These are phyloP conservation scores for Dendrocalamus latiflorus DNA, from an alignment of 202 grass and related monocot species.

Conservation along the genomic window DNA sequence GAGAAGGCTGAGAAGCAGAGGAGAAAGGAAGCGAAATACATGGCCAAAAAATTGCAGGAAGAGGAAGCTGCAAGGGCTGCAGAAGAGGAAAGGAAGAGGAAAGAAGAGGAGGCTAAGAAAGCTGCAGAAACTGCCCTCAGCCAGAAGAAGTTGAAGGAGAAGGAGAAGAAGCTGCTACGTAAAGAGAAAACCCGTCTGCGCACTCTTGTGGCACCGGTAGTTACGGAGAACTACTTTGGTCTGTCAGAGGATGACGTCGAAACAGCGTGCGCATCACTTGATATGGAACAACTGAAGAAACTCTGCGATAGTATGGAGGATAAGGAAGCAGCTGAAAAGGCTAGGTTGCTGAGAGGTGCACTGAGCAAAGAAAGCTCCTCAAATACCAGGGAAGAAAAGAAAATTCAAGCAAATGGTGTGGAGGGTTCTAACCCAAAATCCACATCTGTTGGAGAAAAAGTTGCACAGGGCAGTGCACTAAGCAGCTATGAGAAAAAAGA, in stretches of 20 bases:
- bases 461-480: conserved; percentile 17
- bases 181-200: conserved; percentile 83
- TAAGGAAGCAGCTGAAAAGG: conserved; percentile 52
- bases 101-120: conserved; percentile 74
- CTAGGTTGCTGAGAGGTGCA: conserved; percentile 49
- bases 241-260: conserved; percentile 68
- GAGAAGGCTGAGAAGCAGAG: conserved; percentile 86
- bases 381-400: conserved; percentile 32
- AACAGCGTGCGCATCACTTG: conserved; percentile 63
- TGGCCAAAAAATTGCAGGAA: conserved; percentile 80
- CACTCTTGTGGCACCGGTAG: too few species aligned
- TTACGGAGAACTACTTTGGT: conserved; percentile 40
- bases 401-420: conserved; percentile 36
- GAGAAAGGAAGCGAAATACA: conserved; percentile 76
- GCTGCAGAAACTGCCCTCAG: conserved; percentile 63
- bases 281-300: conserved; percentile 56
- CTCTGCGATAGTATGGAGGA: conserved; percentile 64
- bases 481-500: conserved; percentile 77
- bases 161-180: conserved; percentile 87
- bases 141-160: conserved; percentile 90
- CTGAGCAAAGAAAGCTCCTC: conserved; percentile 39
- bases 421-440: conserved; percentile 33
- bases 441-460: conserved; percentile 13
- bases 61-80: conserved; percentile 71
- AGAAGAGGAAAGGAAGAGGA: conserved; percentile 70